Evolutionary conservation across 2,329 filamentous ascomycete species (phyloP).

Genomic region (Escovopsis sp.): DNA sequence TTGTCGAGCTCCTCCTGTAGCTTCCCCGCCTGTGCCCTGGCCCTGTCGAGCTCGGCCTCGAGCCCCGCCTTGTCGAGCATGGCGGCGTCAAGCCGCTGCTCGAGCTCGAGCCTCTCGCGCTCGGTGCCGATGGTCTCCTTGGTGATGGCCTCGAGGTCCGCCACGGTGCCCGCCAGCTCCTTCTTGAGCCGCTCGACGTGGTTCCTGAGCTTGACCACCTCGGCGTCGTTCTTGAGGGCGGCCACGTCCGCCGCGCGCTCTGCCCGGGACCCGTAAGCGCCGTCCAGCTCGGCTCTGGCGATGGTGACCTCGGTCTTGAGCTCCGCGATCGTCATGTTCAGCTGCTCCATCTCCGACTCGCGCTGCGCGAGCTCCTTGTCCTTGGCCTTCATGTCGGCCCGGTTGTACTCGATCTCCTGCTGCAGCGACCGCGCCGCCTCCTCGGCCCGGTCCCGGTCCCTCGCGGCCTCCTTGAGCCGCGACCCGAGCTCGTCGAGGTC

Average conservation of each 20-base stretch:
- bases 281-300: constrained; percentile 46
- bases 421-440: constrained; percentile 14
- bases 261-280: constrained; percentile 43
- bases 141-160: constrained; percentile 39
- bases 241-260: constrained; percentile 45
- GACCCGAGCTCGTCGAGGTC: constrained; percentile 18
- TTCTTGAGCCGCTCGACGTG: constrained; percentile 35
- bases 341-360: constrained; percentile 34
- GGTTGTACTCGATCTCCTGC: constrained; percentile 10
- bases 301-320: constrained; percentile 48
- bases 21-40: constrained; percentile 22
- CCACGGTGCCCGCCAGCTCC: constrained; percentile 35
- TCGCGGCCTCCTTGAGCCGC: constrained; percentile 17
- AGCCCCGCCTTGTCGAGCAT: constrained; percentile 21
- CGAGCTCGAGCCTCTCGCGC: constrained; percentile 31
- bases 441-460: constrained; percentile 14
- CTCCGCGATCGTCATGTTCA: constrained; percentile 39
- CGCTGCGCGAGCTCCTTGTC: constrained; percentile 32
- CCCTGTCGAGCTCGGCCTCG: constrained; percentile 26
- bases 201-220: constrained; percentile 29
- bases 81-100: constrained; percentile 22
- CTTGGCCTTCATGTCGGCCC: constrained; percentile 14
- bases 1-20: constrained; percentile 38
- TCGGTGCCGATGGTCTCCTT: constrained; percentile 36
- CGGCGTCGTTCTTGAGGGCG: constrained; percentile 33